Evolutionary conservation across 2,329 filamentous ascomycete genomes (phyloP).

Genomic region (Pseudonectria foliicola): DNA sequence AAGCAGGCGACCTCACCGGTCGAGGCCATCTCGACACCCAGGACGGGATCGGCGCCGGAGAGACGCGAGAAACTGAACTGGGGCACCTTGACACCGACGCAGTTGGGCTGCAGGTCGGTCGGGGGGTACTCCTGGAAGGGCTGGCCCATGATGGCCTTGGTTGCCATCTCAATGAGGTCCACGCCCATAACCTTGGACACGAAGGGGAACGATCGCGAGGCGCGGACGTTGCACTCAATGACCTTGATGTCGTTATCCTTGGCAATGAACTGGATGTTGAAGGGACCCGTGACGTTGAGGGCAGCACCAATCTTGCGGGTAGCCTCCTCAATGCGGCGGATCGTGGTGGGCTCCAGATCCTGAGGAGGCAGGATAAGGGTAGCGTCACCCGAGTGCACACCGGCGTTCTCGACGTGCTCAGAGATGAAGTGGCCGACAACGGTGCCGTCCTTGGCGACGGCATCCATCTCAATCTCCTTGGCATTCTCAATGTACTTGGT

Average conservation of each 20-base stretch:
- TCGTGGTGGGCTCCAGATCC: conserved; percentile 83
- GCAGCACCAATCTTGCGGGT: conserved; percentile 92
- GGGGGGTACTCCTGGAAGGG: conserved; percentile 78
- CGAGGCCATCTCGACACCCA: conserved; percentile 98
- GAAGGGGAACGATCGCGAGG: conserved; percentile 94
- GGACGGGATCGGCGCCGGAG: conserved; percentile 89
- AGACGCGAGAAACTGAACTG: conserved; percentile 98
- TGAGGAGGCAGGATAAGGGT: conserved; percentile 93
- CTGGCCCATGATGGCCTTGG: conserved; percentile 86
- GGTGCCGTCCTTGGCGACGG: conserved; percentile 81
- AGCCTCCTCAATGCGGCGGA: conserved; percentile 85
- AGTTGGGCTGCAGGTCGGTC: conserved; percentile 66
- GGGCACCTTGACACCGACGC: conserved; percentile 94
- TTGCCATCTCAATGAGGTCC: conserved; percentile 96
- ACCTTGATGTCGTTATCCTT: conserved; percentile 99
- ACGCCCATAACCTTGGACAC: conserved; percentile 98
- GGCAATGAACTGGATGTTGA: conserved; percentile 99
- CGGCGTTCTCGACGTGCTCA: conserved; percentile 97
- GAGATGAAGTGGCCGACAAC: conserved; percentile 96
- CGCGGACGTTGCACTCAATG: conserved; percentile 97
- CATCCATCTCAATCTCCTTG: conserved; percentile 99
- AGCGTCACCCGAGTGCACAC: conserved; percentile 96
- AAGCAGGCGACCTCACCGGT: conserved; percentile 98
- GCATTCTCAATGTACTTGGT: conserved; percentile 99
- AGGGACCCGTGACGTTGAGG: conserved; percentile 91